Conservation (phyloP, 441 rosid genomes). For the Erodium chrysanthum region DNA sequence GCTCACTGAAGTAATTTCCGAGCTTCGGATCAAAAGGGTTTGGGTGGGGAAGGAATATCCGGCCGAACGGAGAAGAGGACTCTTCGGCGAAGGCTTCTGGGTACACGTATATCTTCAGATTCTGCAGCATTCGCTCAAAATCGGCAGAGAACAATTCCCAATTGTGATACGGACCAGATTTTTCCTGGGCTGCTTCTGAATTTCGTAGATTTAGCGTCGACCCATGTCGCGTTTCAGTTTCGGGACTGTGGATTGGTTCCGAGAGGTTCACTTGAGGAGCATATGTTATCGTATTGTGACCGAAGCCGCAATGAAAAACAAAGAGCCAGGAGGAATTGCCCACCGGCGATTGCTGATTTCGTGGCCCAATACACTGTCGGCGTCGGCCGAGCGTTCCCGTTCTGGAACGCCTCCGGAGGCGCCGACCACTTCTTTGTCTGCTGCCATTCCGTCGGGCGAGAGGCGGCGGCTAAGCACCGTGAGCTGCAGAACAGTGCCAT, state of each 20-base stretch:
- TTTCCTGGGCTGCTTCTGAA: neutral
- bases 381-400: constrained; percentile 21
- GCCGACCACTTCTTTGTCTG: constrained; percentile 37
- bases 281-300: neutral
- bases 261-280: neutral
- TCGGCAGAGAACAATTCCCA: constrained; percentile 30
- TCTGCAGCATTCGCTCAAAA: constrained; percentile 29
- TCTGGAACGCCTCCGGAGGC: constrained; percentile 35
- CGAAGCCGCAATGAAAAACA: neutral
- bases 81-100: constrained; percentile 20
- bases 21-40: constrained; percentile 30
- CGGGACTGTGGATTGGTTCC: neutral
- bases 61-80: constrained; percentile 17
- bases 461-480: constrained; percentile 25
- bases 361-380: constrained; percentile 17
- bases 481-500: constrained; percentile 30
- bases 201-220: too few relatives aligned
- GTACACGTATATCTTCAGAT: constrained; percentile 34
- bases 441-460: constrained; percentile 35
- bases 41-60: constrained; percentile 31
- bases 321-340: constrained; percentile 2
- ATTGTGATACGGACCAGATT: constrained; percentile 29
- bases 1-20: constrained; percentile 41
- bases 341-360: constrained; percentile 24
- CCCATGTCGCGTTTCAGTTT: neutral